Evolutionary conservation across 371 early-diverging fungal genomes (phyloP), one percentile per base, ranked within the genome.

Genomic region (Rhizopus arrhizus): DNA sequence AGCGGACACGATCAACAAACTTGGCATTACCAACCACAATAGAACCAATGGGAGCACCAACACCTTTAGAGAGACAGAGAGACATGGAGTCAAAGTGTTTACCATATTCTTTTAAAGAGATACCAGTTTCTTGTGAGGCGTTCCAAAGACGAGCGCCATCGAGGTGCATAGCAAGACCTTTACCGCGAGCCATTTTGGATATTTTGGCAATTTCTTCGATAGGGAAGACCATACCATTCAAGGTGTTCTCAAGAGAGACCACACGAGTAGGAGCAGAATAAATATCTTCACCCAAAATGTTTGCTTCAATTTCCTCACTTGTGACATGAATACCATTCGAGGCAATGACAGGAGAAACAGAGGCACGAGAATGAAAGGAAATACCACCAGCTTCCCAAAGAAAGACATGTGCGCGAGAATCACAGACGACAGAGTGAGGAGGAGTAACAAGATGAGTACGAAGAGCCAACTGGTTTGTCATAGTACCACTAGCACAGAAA

Each of bases 61-160:
- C 82, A 64, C 91, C 90, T 66, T 97, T 97, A 42, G 95, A 95
- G 2, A 95, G 80, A 59, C 97, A 97, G 46, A 97, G 81, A 1
- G 92, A 92, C 61, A 94, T 85, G 47, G 90, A 89, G 66, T 97
- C 95, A 62, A 92, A 93, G 32, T 80, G 76, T 41, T 67, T 62
- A 46, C 90, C 88, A 59, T 91, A 94, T 42, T 89, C 88, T 16
- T 75, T 76, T 33, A 96, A 59, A 5, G 86, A 62, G 10, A 85
- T 77, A 1, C 92, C 93, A 0, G 88, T 88, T 9, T 78, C 89
- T 22, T 84, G 76, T 47, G 77, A 74, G 2, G 96, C 97, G 64
- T 96, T 92, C 96, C 97, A 97, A 40, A 96, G 79, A 50, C 97
- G 78, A 31, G 96, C 92, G 12, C 97, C 96, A 69, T 97, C 97